These are phyloP conservation scores for Apium graveolens DNA, from an alignment of 129 eudicot genomes.

Conservation along the genomic window DNA sequence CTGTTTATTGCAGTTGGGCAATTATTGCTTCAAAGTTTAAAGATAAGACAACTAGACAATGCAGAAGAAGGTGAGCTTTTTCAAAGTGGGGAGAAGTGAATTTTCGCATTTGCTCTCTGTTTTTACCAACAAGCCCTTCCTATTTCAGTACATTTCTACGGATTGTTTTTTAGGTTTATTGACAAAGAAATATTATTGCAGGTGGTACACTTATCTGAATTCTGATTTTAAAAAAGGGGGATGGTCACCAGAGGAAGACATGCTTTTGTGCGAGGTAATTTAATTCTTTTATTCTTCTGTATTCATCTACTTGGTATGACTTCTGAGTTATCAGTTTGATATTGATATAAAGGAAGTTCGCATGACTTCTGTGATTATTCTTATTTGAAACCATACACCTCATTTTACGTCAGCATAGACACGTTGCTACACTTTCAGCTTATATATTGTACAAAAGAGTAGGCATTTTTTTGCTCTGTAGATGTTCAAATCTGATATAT, in stretches of 20 bases:
- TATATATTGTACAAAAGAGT: neutral
- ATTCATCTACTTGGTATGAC: neutral
- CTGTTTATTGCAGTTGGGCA: conserved; percentile 59
- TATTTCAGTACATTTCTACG: neutral
- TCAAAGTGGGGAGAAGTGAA: neutral
- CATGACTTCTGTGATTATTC: neutral
- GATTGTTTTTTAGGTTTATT: neutral
- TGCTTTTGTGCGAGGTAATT: conserved; percentile 34
- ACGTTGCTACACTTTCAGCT: neutral
- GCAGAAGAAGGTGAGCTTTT: conserved; percentile 76
- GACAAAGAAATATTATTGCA: conserved; percentile 18
- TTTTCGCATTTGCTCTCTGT: neutral
- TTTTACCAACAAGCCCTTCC: neutral
- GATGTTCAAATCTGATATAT: conserved; percentile 21
- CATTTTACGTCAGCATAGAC: neutral
- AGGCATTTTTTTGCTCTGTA: neutral
- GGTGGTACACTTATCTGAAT: conserved; percentile 96
- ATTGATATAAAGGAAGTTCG: neutral
- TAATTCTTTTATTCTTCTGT: neutral
- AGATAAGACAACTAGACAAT: conserved; percentile 86
- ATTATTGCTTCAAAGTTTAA: conserved; percentile 86
- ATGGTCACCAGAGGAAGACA: conserved; percentile 95
- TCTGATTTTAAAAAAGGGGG: conserved; percentile 96
- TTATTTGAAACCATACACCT: conserved; percentile 2
- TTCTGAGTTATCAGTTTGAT: neutral